phyloP scores from a whole-genome alignment of 2,329 filamentous ascomycete genomes.

The Colletotrichum plurivorum region DNA sequence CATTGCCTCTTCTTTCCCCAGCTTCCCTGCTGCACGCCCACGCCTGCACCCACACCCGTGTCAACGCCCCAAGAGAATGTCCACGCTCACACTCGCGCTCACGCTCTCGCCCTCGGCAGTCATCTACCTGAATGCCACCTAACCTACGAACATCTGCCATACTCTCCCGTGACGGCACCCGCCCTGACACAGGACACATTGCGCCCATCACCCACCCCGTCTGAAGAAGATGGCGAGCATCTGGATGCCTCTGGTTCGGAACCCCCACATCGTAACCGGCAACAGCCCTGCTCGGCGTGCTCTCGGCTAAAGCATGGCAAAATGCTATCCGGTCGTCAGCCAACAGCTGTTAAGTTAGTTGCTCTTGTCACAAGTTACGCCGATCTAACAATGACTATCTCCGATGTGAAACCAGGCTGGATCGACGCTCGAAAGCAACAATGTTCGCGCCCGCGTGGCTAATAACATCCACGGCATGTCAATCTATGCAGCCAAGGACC shows the following conservation, averaged over 20 bases:
- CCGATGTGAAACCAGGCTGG: slow-evolving; percentile 24
- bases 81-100: too few relatives aligned
- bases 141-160: not conserved
- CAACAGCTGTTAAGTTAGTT: not conserved
- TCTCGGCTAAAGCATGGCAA: slow-evolving; percentile 13
- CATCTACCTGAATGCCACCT: not conserved
- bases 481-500: slow-evolving; percentile 21
- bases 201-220: slow-evolving; percentile 2
- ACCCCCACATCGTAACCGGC: slow-evolving; percentile 30
- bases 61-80: too few relatives aligned
- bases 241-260: slow-evolving; percentile 3
- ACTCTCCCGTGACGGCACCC: not conserved
- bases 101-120: too few relatives aligned
- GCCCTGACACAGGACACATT: slow-evolving; percentile 7
- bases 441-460: slow-evolving; percentile 12
- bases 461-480: slow-evolving; percentile 5
- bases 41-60: too few relatives aligned
- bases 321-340: not conserved
- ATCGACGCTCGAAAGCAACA: slow-evolving; percentile 4
- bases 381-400: slow-evolving; percentile 27
- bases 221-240: slow-evolving; percentile 2
- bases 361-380: slow-evolving; percentile 27
- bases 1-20: slow-evolving; percentile 21
- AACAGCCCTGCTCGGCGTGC: slow-evolving; percentile 15
- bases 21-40: slow-evolving; percentile 12